A percentile compares a stretch with the other conserved stretches of the same genome.
Conservation (phyloP, 768 basidiomycete genomes). For the Lactarius indigo region DNA sequence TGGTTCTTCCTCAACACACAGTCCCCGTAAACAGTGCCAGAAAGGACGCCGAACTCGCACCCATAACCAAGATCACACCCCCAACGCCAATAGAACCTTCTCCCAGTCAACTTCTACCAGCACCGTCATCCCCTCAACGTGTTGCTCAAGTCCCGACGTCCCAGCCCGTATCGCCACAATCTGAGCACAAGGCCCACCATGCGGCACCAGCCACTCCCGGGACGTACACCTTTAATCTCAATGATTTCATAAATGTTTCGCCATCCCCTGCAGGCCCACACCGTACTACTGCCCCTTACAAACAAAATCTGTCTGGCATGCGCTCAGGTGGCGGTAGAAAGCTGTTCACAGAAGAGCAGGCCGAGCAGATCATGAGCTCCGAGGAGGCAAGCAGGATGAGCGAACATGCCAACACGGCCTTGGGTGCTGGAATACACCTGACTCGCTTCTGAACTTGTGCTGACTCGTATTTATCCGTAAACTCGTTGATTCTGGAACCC, state of each 20-base stretch:
- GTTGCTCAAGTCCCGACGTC: background rate
- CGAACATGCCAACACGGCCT: constrained; percentile 19
- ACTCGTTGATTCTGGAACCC: constrained; percentile 15
- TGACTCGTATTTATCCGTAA: constrained; percentile 21
- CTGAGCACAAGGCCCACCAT: constrained; percentile 19
- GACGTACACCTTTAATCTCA: constrained; percentile 26
- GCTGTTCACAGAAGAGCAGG: constrained; percentile 25
- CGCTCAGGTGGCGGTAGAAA: constrained; percentile 24
- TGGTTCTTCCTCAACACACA: constrained; percentile 13
- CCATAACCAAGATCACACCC: constrained; percentile 23
- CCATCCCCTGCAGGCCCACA: constrained; percentile 26
- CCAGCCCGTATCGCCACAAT: constrained; percentile 15
- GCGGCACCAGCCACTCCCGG: constrained; percentile 25
- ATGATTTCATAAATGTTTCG: constrained; percentile 28
- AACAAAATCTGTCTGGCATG: constrained; percentile 23
- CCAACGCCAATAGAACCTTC: constrained; percentile 23
- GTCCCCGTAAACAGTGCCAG: background rate
- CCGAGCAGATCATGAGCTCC: constrained; percentile 14
- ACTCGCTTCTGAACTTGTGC: constrained; percentile 20
- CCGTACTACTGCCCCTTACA: constrained; percentile 18
- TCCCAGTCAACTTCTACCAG: constrained; percentile 16
- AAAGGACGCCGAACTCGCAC: constrained; percentile 4
- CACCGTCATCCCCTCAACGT: constrained; percentile 20
- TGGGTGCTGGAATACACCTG: constrained; percentile 26
- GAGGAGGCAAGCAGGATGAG: constrained; percentile 18